Percentiles rank a stretch among this genome's conserved stretches.
These are phyloP conservation scores for Venturia asperata DNA, from an alignment of 2,329 filamentous ascomycete genomes.

Conservation along the genomic window DNA sequence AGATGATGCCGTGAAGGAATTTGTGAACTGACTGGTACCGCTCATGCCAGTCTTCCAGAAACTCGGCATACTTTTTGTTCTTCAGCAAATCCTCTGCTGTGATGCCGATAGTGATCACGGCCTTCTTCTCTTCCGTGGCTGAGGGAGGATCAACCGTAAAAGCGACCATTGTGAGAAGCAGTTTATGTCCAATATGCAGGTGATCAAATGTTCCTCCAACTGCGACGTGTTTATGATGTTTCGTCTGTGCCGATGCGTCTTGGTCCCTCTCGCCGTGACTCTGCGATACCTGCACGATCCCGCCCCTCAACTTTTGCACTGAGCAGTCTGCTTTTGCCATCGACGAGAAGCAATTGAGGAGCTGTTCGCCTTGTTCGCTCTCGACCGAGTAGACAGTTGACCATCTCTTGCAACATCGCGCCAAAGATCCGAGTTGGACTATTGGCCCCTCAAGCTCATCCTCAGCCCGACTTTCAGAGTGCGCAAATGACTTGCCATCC, in stretches of 20 bases:
- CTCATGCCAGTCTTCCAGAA: slow-evolving; percentile 71
- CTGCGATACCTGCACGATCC: slow-evolving; percentile 27
- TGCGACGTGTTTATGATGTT: slow-evolving; percentile 56
- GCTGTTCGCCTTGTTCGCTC: slow-evolving; percentile 54
- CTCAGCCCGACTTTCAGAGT: slow-evolving; percentile 5
- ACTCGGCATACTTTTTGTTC: slow-evolving; percentile 81
- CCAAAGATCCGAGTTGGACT: slow-evolving; percentile 43
- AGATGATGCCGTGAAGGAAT: slow-evolving; percentile 59
- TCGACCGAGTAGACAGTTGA: slow-evolving; percentile 57
- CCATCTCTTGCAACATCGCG: slow-evolving; percentile 51
- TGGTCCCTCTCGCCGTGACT: neutral
- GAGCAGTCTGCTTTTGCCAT: slow-evolving; percentile 27
- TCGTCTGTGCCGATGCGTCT: slow-evolving; percentile 20
- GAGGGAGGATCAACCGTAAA: slow-evolving; percentile 54
- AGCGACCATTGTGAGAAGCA: slow-evolving; percentile 83
- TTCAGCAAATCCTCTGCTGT: slow-evolving; percentile 79
- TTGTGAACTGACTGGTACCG: slow-evolving; percentile 62
- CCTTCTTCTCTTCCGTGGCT: slow-evolving; percentile 33
- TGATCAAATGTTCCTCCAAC: slow-evolving; percentile 96
- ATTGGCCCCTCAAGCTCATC: slow-evolving; percentile 40
- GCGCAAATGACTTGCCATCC: neutral
- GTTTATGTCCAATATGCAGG: slow-evolving; percentile 88
- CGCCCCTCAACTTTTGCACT: slow-evolving; percentile 32
- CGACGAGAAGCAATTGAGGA: slow-evolving; percentile 44
- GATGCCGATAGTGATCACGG: slow-evolving; percentile 68